phyloP scores from a whole-genome alignment of 257 asterid species.

The Ajuga chamaepitys region DNA sequence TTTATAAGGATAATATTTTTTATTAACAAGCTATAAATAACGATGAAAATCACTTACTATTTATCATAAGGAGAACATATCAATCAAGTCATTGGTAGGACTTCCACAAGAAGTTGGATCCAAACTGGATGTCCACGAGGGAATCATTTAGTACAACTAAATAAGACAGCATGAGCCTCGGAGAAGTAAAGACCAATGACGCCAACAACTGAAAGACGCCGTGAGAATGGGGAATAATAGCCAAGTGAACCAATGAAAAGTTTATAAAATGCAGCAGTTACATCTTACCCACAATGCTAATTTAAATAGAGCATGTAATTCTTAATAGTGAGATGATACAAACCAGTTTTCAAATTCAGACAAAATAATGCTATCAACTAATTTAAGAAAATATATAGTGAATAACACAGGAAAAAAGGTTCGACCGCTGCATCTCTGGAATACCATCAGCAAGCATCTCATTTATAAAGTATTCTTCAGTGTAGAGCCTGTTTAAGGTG shows the following conservation, averaged over 20 bases:
- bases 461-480: constrained; percentile 71
- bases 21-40: background rate
- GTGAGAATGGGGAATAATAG: background rate
- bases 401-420: constrained; percentile 78
- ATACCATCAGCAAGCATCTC: constrained; percentile 84
- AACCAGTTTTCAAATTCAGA: too few species aligned
- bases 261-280: background rate
- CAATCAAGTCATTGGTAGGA: background rate
- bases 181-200: too few species aligned
- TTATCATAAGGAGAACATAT: too few species aligned
- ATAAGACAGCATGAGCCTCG: too few species aligned
- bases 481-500: constrained; percentile 60
- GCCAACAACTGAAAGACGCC: too few species aligned
- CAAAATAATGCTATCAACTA: background rate
- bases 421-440: constrained; percentile 97
- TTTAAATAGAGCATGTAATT: background rate
- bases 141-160: background rate
- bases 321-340: background rate
- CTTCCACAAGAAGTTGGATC: background rate
- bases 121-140: background rate
- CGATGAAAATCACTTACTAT: too few species aligned
- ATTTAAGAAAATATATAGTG: constrained; percentile 37
- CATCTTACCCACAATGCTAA: too few species aligned
- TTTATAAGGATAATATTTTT: background rate
- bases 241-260: background rate